These are phyloP conservation scores for Hypoxylon crocopeplum DNA, from an alignment of 495 filamentous ascomycete genomes.

Conservation along the genomic window DNA sequence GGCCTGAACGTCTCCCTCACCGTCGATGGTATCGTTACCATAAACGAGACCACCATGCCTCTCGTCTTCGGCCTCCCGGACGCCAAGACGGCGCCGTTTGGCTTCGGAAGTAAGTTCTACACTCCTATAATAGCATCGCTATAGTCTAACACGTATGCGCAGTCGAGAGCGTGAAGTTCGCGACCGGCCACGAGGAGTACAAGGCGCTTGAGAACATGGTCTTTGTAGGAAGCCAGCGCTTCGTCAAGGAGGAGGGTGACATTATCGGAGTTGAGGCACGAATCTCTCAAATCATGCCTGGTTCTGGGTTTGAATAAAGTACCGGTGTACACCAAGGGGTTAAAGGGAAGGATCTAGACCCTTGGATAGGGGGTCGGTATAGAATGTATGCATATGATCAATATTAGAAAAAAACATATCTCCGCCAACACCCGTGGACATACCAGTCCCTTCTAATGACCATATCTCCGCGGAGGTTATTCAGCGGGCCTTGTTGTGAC, in stretches of 20 bases:
- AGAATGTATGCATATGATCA: too few relatives aligned
- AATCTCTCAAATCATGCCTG: conserved; percentile 1
- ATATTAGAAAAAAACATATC: too few relatives aligned
- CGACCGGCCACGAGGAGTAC: conserved; percentile 12
- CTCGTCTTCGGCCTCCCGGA: conserved; percentile 6
- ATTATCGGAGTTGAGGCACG: conserved; percentile 9
- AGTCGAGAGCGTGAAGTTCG: conserved; percentile 14
- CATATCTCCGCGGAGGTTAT: too few relatives aligned
- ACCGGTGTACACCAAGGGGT: too few relatives aligned
- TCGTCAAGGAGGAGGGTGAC: conserved; percentile 10
- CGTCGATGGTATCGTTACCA: conserved; percentile 8
- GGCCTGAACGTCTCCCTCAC: conserved; percentile 8
- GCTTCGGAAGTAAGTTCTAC: conserved; percentile 6
- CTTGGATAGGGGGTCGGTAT: not conserved
- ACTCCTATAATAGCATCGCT: not conserved
- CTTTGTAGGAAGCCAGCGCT: conserved; percentile 10
- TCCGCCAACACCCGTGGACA: too few relatives aligned
- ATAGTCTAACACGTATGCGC: not conserved
- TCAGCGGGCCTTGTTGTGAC: too few relatives aligned
- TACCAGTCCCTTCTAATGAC: too few relatives aligned
- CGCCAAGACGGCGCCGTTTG: not conserved
- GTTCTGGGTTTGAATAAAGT: not conserved
- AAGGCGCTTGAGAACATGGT: conserved; percentile 17
- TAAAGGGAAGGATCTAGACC: not conserved
- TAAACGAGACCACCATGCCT: conserved; percentile 14